These are phyloP conservation scores for Metschnikowia colocasiae DNA, from an alignment of 805 yeast genomes.

Conservation along the genomic window DNA sequence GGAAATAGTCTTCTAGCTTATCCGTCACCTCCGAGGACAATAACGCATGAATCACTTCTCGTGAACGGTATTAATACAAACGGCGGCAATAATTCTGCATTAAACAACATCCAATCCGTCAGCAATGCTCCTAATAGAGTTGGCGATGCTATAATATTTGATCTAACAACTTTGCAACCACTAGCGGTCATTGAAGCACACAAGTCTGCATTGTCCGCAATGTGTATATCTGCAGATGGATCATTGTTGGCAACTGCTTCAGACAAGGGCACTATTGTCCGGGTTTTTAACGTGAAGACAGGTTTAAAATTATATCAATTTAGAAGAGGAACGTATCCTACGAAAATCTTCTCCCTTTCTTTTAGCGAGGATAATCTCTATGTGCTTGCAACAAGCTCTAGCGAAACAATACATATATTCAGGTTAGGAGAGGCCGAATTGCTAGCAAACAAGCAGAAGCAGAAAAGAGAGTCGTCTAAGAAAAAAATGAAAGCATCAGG, in stretches of 20 bases:
- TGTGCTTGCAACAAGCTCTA: constrained; percentile 80
- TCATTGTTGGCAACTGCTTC: constrained; percentile 84
- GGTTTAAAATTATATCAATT: constrained; percentile 67
- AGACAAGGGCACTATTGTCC: constrained; percentile 80
- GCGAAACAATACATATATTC: constrained; percentile 92
- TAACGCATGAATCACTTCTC: constrained; percentile 40
- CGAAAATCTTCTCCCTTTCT: constrained; percentile 69
- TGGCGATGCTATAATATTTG: constrained; percentile 78
- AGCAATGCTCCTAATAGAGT: constrained; percentile 43
- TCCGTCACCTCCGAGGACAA: constrained; percentile 69
- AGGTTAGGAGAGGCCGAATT: constrained; percentile 57
- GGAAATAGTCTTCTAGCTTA: constrained; percentile 60
- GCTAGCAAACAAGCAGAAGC: constrained; percentile 34
- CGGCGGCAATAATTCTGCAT: constrained; percentile 38
- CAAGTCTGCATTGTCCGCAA: constrained; percentile 65
- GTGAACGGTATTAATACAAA: constrained; percentile 40
- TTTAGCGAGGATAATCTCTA: constrained; percentile 70
- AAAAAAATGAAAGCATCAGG: constrained; percentile 11
- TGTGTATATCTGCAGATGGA: constrained; percentile 73
- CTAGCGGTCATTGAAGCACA: constrained; percentile 84
- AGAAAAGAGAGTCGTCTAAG: constrained; percentile 20
- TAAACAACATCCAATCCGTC: constrained; percentile 38
- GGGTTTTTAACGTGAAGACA: constrained; percentile 69
- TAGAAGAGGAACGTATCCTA: constrained; percentile 82
- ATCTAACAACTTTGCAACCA: constrained; percentile 69